Conservation (phyloP, 192 early-diverging fungal species). For the Coemansia sp. region DNA sequence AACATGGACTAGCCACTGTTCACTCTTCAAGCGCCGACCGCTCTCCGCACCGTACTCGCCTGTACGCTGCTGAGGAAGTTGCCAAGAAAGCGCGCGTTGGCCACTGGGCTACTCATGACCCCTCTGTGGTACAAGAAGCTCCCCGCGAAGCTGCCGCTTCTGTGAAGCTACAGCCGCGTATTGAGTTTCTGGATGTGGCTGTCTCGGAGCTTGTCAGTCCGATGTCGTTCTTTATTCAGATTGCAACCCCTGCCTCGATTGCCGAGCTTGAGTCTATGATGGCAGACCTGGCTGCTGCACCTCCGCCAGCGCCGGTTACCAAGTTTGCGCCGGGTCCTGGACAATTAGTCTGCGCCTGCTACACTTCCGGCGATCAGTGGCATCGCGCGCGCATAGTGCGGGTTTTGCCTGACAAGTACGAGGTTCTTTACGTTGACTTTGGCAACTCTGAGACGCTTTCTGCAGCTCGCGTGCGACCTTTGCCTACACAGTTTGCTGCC, state of each 20-base stretch:
- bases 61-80: conserved; percentile 75
- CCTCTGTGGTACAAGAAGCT: conserved; percentile 11
- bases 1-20: conserved; percentile 77
- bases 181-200: conserved; percentile 74
- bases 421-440: conserved; percentile 90
- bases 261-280: conserved; percentile 79
- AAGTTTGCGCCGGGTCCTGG: conserved; percentile 63
- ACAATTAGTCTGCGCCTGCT: conserved; percentile 78
- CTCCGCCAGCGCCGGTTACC: conserved; percentile 40
- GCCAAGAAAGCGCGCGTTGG: conserved; percentile 71
- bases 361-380: conserved; percentile 86
- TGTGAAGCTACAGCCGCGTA: conserved; percentile 53
- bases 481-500: conserved; percentile 69
- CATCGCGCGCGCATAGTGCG: conserved; percentile 83
- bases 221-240: conserved; percentile 64
- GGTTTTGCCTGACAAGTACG: conserved; percentile 59
- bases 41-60: conserved; percentile 63
- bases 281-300: conserved; percentile 69
- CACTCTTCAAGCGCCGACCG: conserved; percentile 86
- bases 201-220: conserved; percentile 66
- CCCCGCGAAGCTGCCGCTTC: conserved; percentile 10
- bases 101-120: conserved; percentile 66
- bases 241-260: conserved; percentile 57
- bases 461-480: conserved; percentile 66
- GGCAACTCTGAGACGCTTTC: conserved; percentile 88